Conservation (phyloP, 2,329 filamentous ascomycete genomes). For the Exutisphaerella laricina region DNA sequence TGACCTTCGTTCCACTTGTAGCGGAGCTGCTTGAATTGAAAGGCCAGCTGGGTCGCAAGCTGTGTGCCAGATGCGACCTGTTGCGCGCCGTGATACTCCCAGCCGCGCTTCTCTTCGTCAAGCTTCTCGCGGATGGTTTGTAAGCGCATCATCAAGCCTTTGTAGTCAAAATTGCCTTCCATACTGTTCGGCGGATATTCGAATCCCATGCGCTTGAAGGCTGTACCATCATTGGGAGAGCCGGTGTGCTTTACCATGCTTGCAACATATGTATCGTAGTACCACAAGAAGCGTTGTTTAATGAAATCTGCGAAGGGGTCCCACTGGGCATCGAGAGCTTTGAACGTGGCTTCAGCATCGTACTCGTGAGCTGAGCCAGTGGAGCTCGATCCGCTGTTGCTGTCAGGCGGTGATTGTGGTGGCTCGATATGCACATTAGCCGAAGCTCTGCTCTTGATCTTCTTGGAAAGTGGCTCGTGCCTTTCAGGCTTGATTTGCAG, state of each 20-base stretch:
- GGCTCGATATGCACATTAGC: constrained; percentile 8
- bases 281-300: constrained; percentile 93
- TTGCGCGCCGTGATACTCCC: constrained; percentile 63
- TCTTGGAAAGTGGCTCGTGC: constrained; percentile 15
- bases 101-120: constrained; percentile 63
- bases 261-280: constrained; percentile 78
- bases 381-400: constrained; percentile 13
- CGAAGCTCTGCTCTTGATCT: constrained; percentile 14
- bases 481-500: constrained; percentile 54
- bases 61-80: constrained; percentile 62
- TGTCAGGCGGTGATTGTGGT: constrained; percentile 6
- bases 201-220: constrained; percentile 81
- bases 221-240: constrained; percentile 53
- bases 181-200: constrained; percentile 72
- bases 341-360: constrained; percentile 34
- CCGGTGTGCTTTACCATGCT: constrained; percentile 59
- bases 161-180: constrained; percentile 81
- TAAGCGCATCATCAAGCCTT: constrained; percentile 64
- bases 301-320: constrained; percentile 86
- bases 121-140: constrained; percentile 63
- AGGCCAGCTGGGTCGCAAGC: constrained; percentile 73
- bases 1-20: constrained; percentile 63
- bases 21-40: constrained; percentile 78
- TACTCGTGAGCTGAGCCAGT: constrained; percentile 34
- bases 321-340: constrained; percentile 49